Conservation (phyloP, 2,329 filamentous ascomycete genomes). For the Talaromyces albobiverticillius region DNA sequence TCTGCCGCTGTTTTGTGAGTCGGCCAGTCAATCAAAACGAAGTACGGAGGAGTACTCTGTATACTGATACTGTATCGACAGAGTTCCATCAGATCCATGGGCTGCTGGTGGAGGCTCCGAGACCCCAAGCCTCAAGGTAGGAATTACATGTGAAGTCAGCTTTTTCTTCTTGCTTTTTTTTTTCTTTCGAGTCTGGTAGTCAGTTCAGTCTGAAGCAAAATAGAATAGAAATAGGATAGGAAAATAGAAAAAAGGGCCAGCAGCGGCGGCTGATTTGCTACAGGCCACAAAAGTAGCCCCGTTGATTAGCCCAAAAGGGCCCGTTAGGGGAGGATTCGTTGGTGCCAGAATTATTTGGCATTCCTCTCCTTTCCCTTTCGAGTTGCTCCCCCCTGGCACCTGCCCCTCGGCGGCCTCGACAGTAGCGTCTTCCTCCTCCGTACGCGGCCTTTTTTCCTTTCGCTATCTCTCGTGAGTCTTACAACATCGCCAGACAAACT, state of each 20-base stretch:
- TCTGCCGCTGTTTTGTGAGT: too few species aligned
- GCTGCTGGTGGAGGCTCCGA: conserved; percentile 3
- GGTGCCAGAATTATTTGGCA: background rate
- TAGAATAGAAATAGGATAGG: too few species aligned
- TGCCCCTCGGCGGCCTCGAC: background rate
- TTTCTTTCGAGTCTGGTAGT: too few species aligned
- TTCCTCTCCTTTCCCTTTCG: background rate
- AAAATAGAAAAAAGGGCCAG: too few species aligned
- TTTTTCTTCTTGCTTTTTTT: background rate
- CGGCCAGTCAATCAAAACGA: background rate
- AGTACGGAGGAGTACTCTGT: background rate
- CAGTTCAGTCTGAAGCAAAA: too few species aligned
- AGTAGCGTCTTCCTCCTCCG: background rate
- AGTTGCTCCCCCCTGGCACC: background rate
- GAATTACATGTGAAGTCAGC: background rate
- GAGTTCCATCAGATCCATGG: conserved; percentile 6
- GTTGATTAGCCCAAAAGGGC: too few species aligned
- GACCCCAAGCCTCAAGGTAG: background rate
- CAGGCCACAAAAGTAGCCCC: too few species aligned
- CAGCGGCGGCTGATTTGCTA: too few species aligned
- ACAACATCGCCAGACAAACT: too few species aligned
- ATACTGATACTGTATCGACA: background rate
- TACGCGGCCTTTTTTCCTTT: background rate
- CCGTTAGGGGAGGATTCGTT: too few species aligned
- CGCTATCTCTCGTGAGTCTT: background rate